Evolutionary conservation across 208 protist genomes (phyloP).

Genomic region (Crithidia thermophila): DNA sequence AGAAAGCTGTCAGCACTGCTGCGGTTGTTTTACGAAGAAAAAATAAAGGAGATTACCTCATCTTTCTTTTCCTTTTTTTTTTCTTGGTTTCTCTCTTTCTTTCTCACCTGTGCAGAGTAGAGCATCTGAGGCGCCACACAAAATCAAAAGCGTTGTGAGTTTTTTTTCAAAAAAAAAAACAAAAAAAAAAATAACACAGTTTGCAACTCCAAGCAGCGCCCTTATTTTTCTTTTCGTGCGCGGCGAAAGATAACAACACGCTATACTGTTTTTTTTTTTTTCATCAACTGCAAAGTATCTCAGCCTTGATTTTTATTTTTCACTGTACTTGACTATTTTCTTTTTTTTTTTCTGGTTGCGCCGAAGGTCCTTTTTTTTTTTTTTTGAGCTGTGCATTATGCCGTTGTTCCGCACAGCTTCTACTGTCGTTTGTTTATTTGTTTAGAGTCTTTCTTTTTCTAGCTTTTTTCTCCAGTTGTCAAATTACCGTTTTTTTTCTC

Average conservation of each 20-base stretch:
- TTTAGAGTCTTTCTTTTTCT: not conserved
- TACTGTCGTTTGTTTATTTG: slow-evolving; percentile 5
- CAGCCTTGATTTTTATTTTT: slow-evolving; percentile 4
- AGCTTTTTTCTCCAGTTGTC: not conserved
- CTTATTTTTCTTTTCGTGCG: too few species aligned
- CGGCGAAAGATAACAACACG: too few species aligned
- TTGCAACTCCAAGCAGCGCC: too few species aligned
- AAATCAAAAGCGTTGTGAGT: too few species aligned
- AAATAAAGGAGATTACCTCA: too few species aligned
- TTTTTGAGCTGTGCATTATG: not conserved
- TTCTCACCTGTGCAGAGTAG: not conserved
- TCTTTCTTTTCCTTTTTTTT: slow-evolving; percentile 7
- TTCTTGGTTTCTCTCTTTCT: not conserved
- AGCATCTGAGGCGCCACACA: too few species aligned
- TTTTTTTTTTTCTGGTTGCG: not conserved
- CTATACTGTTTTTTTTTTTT: not conserved
- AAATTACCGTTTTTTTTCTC: slow-evolving; percentile 1
- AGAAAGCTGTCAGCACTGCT: too few species aligned
- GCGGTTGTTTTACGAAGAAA: too few species aligned
- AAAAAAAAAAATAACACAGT: too few species aligned
- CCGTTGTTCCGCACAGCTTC: not conserved
- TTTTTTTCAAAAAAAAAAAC: too few species aligned
- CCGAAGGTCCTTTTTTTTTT: slow-evolving; percentile 4
- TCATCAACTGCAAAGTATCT: too few species aligned
- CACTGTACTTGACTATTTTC: not conserved